Base-by-base conservation (phyloP, 179 eudicot genomes). In the Amaranthus tricolor region DNA sequence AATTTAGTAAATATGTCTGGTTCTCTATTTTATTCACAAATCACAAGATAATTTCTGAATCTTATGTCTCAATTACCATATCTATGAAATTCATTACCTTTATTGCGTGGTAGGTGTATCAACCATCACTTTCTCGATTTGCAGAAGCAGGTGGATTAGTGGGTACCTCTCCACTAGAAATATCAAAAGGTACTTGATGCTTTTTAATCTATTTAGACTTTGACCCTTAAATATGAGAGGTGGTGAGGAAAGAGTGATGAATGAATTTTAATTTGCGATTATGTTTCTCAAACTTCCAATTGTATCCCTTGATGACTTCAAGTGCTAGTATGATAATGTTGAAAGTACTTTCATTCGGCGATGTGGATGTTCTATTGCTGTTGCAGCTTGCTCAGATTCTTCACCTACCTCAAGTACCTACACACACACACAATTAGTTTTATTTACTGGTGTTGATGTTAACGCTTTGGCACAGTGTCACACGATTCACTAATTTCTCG, bases 121-220 rank as follows among this genome's bases (percentile, higher is more conserved):
- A 86, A 79, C 98, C 98, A 58, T 86, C 99, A 62, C 82, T 96
- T 72, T 65, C 85, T 43, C 84, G 93, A 76, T 96, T 96, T 83
- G 76, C 73, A 62, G 81, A 85, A 83, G 91, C 82, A 71, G 99
- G 97, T 82, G 99, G 99, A 69, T 70, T 91, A 83, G 81, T 81
- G 62, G 98, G 94, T 63, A 82, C 73, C 82, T 87, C 96, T 67
- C 99, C 99, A 16, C 89, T 88, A 63, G 96, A 91, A 82, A 86
- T 89, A 77, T 86, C 98, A 54, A 83, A 88, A 89, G 99, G 99
- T 91, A 85, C 40, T 73, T 14, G 43, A 48, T 61, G 24, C 64
- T 63, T 74, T 78, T 62, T 50, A 7, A 14, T 21, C 61, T 70
- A 20, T 56, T 78, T 16, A 48, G 31, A 16, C 62, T 65, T 47